Base-by-base conservation (phyloP, 371 early-diverging fungal species). In the Saksenaea vasiformis region DNA sequence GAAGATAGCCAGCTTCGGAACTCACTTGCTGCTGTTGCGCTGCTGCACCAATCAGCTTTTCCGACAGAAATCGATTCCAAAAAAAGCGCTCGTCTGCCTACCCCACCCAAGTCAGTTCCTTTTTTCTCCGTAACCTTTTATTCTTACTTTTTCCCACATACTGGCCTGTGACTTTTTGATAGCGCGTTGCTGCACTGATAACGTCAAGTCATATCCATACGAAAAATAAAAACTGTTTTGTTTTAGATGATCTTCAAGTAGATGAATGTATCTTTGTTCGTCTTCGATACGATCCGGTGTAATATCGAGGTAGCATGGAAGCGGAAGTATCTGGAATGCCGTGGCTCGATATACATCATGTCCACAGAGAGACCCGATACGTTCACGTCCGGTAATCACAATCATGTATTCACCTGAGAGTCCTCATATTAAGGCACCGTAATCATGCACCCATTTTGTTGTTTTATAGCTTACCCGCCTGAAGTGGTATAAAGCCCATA, bases 71-170 rank as follows among this genome's bases (percentile, higher is more conserved):
- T 35, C 77, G 78, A 75, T 97, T 98, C 95, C 93, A 98, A 70
- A 91, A 95, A 73, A 96, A 98, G 36, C 94, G 84, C 37, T 85
- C 83, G 69, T 96, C 93, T 3, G 92, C 90, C 85, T 90, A 69
- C 3, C 10, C 24, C 7, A 53, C 17, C 9, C 0, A 14, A 3
- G 28, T 38, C 19, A 19, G 27, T 13, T 13, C 15, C 13, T 26
- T 27, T 58, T 38, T 44, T 26, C 43, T 9, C 34, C 31, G 24
- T 36, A 56, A 2, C 55, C n/a, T 19, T 2, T 31, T 55, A n/a
- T 27, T 1, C 54, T 61, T 76, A 80, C 86, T 55, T 73, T 27
- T 58, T 68, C 68, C 79, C 79, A 79, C 39, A 64, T 54, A n/a
- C 61, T 56, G 44, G 54, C 22, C 2, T 17, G 35, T 22, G 34